phyloP scores from a whole-genome alignment of 495 filamentous ascomycete species.

The Xylaria acuta region DNA sequence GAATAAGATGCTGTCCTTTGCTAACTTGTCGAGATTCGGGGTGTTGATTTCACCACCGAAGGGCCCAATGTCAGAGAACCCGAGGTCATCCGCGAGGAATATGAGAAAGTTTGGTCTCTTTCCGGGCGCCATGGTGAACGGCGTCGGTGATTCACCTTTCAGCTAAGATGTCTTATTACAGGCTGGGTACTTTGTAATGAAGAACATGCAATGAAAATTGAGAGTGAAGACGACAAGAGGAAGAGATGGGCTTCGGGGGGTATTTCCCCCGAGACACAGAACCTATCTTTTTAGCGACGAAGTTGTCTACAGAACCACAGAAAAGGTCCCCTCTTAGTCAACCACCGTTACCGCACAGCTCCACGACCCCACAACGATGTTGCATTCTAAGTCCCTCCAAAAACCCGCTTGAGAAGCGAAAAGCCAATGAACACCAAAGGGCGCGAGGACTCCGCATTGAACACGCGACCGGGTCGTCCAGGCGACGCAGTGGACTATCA shows the following conservation, averaged over 20 bases:
- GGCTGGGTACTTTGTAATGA: background rate
- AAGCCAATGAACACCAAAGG: slow-evolving; percentile 6
- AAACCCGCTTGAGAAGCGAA: background rate
- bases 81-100: slow-evolving; percentile 67
- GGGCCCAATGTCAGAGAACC: slow-evolving; percentile 66
- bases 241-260: background rate
- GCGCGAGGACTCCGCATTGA: slow-evolving; percentile 6
- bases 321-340: background rate
- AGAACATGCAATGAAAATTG: background rate
- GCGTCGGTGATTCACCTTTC: background rate
- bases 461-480: slow-evolving; percentile 7
- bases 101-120: slow-evolving; percentile 66
- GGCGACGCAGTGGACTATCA: background rate
- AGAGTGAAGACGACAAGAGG: background rate
- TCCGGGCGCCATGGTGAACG: slow-evolving; percentile 32
- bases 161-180: background rate
- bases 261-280: background rate
- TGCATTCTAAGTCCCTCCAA: background rate
- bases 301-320: background rate
- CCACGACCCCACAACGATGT: slow-evolving; percentile 15
- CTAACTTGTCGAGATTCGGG: slow-evolving; percentile 64
- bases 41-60: slow-evolving; percentile 71
- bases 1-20: slow-evolving; percentile 61
- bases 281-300: background rate
- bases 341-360: background rate